Percentiles rank a stretch among this genome's conserved stretches.
These are phyloP conservation scores for Scopulariopsis brevicaulis DNA, from an alignment of 2,329 filamentous ascomycete genomes.

Conservation along the genomic window DNA sequence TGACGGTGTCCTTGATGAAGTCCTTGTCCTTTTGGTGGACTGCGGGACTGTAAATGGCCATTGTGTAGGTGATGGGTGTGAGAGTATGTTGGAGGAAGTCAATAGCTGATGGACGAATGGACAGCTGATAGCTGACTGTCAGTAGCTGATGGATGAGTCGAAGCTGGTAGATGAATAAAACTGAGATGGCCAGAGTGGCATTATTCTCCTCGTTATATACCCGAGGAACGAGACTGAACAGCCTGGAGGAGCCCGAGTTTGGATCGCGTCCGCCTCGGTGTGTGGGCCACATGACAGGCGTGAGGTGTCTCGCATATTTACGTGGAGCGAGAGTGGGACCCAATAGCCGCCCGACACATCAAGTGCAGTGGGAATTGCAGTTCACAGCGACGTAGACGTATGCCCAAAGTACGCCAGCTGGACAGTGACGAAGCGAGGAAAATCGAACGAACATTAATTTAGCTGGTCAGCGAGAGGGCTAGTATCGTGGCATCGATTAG, in stretches of 20 bases:
- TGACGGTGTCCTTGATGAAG: background rate
- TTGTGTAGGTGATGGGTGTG: background rate
- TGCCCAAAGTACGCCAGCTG: background rate
- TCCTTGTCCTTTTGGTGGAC: background rate
- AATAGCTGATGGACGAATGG: background rate
- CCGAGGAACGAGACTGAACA: no score
- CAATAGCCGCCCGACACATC: background rate
- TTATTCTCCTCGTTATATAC: background rate
- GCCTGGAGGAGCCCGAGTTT: no score
- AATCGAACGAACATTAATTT: background rate
- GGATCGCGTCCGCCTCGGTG: no score
- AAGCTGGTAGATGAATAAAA: no score
- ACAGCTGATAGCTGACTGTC: no score
- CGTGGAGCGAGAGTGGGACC: background rate
- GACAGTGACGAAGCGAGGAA: background rate
- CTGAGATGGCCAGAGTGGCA: no score
- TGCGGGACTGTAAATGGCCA: background rate
- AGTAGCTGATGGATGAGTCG: no score
- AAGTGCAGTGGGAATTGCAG: background rate
- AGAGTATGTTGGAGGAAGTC: background rate
- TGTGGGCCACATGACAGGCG: no score
- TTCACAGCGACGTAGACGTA: background rate
- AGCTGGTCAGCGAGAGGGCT: background rate
- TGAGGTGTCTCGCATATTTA: no score
- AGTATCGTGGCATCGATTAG: background rate